Evolutionary conservation across 2,329 filamentous ascomycete species (phyloP).

Genomic region (Ophiostoma ips): DNA sequence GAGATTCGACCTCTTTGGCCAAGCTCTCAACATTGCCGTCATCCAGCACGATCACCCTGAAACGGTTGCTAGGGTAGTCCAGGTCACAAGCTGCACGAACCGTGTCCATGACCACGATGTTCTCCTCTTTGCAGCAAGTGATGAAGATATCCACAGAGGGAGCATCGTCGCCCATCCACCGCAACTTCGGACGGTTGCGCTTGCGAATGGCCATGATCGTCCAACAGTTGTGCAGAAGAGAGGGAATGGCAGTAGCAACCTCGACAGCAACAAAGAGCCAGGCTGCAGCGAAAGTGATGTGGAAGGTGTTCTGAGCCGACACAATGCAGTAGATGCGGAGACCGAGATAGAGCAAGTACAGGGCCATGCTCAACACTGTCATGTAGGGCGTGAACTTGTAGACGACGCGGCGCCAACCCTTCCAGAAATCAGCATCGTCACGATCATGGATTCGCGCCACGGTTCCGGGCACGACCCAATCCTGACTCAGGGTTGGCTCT

Average conservation of each 20-base stretch:
- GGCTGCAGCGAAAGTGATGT: constrained; percentile 31
- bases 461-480: constrained; percentile 21
- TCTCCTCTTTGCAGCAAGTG: constrained; percentile 43
- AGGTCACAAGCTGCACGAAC: constrained; percentile 38
- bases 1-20: constrained; percentile 18
- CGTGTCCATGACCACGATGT: constrained; percentile 42
- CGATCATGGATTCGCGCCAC: constrained; percentile 29
- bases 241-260: constrained; percentile 13
- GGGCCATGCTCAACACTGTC: constrained; percentile 26
- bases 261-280: constrained; percentile 28
- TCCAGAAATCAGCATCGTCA: constrained; percentile 31
- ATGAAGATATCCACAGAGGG: constrained; percentile 44
- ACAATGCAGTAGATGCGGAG: constrained; percentile 38
- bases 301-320: constrained; percentile 30
- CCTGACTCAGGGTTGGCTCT: constrained; percentile 18
- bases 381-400: constrained; percentile 26
- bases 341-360: constrained; percentile 35
- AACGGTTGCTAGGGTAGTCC: constrained; percentile 39
- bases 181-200: constrained; percentile 32
- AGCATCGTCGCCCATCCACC: constrained; percentile 32
- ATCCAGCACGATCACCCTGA: constrained; percentile 41
- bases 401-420: constrained; percentile 28
- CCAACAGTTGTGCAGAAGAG: constrained; percentile 15
- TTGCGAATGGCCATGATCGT: constrained; percentile 14
- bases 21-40: constrained; percentile 36